Conservation (phyloP, 371 early-diverging fungal species). For the Rhizopus stolonifer region DNA sequence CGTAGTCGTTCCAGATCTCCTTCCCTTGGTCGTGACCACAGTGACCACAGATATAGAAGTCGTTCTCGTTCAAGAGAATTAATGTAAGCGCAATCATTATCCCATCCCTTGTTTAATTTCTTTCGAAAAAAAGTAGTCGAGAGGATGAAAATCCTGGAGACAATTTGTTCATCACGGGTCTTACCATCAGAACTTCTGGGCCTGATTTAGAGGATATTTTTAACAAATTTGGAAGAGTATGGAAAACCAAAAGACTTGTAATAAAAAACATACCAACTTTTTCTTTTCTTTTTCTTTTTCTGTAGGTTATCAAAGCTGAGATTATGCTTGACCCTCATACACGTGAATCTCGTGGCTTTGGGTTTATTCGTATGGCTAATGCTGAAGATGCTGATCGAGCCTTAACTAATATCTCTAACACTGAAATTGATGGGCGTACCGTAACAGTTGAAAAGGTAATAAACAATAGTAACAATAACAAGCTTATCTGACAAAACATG, state of each 20-base stretch:
- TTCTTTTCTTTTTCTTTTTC: no score
- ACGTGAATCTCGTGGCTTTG: conserved; percentile 83
- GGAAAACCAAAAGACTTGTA: no score
- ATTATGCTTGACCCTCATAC: conserved; percentile 83
- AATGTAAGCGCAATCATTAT: conserved; percentile 32
- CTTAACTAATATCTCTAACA: conserved; percentile 54
- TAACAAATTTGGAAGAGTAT: conserved; percentile 73
- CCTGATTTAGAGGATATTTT: conserved; percentile 72
- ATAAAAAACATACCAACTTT: no score
- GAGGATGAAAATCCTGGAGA: conserved; percentile 69
- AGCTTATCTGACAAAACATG: neutral
- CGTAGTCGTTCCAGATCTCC: conserved; percentile 50
- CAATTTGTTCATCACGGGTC: conserved; percentile 78
- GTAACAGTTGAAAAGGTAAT: conserved; percentile 75
- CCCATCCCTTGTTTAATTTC: no score
- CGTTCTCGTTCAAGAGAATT: conserved; percentile 48
- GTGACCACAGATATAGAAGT: conserved; percentile 50
- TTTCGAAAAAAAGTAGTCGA: neutral
- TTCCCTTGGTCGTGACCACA: conserved; percentile 45
- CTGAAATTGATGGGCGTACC: conserved; percentile 72
- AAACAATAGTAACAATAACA: neutral
- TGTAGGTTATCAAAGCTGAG: conserved; percentile 66
- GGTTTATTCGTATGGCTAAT: conserved; percentile 77
- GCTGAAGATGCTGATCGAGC: conserved; percentile 78
- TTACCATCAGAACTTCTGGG: conserved; percentile 59